Conservation (phyloP, 2,329 filamentous ascomycete genomes). For the Talaromyces atroroseus region DNA sequence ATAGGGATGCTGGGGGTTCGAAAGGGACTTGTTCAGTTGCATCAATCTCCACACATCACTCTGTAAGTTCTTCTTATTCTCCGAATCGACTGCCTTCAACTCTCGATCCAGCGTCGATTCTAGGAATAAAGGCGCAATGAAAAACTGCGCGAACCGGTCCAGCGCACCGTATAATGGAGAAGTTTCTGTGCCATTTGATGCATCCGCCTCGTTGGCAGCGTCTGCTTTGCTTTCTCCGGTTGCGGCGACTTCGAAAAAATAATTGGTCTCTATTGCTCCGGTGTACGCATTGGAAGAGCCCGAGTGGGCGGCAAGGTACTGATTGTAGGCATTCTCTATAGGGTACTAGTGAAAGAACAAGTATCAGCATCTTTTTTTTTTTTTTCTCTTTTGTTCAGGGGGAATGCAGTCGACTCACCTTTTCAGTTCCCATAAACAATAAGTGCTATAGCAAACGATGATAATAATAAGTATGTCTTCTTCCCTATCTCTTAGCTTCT, state of each 20-base stretch:
- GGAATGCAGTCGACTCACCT: slow-evolving; percentile 48
- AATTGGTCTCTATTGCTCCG: slow-evolving; percentile 88
- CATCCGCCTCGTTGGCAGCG: slow-evolving; percentile 21
- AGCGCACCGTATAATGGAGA: slow-evolving; percentile 74
- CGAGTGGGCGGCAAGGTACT: slow-evolving; percentile 84
- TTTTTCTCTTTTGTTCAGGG: background rate
- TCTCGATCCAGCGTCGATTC: slow-evolving; percentile 81
- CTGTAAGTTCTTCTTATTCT: slow-evolving; percentile 97
- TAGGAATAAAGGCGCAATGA: slow-evolving; percentile 80
- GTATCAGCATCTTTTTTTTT: background rate
- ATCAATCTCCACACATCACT: slow-evolving; percentile 82
- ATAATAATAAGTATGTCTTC: background rate
- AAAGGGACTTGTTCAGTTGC: slow-evolving; percentile 82
- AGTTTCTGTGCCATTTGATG: slow-evolving; percentile 14
- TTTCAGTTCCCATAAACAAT: slow-evolving; percentile 97
- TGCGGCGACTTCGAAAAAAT: slow-evolving; percentile 91
- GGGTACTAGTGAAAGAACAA: slow-evolving; percentile 59
- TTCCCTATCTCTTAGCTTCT: background rate
- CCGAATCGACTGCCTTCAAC: slow-evolving; percentile 82
- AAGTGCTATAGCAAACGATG: slow-evolving; percentile 52
- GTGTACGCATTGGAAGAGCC: slow-evolving; percentile 95
- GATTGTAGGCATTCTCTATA: slow-evolving; percentile 89
- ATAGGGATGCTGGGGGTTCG: slow-evolving; percentile 80
- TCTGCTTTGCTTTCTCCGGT: slow-evolving; percentile 51
- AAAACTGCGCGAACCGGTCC: slow-evolving; percentile 91